Base-by-base conservation (phyloP, 352 stramenopile species). In the Phytophthora meadii region DNA sequence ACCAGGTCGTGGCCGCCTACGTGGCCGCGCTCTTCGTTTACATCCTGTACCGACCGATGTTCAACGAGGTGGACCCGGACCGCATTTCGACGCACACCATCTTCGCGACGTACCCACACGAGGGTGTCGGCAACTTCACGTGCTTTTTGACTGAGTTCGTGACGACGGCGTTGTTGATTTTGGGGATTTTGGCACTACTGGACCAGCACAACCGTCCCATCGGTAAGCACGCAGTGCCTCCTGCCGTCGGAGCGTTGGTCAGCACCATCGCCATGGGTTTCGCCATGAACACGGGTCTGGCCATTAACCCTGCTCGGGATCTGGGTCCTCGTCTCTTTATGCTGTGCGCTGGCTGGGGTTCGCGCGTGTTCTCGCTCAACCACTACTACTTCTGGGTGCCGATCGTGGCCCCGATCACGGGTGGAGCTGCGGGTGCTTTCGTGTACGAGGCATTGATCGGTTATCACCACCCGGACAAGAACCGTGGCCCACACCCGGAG, bases 321-420 rank as follows among this genome's bases (percentile, higher is more conserved):
- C 60, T 82, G n/a, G 70, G 74, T 6, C 61, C 75, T 49, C 71
- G 77, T 17, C 28, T 87, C 41, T 74, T 87, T 44, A 71, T 77
- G 32, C 17, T 54, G 40, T 48, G 70, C 15, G 79, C 76, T 53
- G 79, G 79, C 53, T 85, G 74, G 71, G 79, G 76, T 30, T 72
- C 63, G 24, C 58, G 66, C 39, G 73, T 82, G 19, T 86, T 88
- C 68, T 71, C 70, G 15, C 19, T 68, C 3, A 65, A 64, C 39
- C 56, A 82, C 54, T 58, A 76, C 61, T 88, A 88, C 74, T 88
- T 84, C 48, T 88, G 76, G 79, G 51, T 88, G 3, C 79, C 79
- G 12, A 67, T 88, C 24, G 71, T 88, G 11, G 79, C 56, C 9
- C 79, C 79, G 40, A 58, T 80, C 36, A 28, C 77, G 2, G 79